Conservation (phyloP, 176 grass and related monocot genomes). For the Zea luxurians region DNA sequence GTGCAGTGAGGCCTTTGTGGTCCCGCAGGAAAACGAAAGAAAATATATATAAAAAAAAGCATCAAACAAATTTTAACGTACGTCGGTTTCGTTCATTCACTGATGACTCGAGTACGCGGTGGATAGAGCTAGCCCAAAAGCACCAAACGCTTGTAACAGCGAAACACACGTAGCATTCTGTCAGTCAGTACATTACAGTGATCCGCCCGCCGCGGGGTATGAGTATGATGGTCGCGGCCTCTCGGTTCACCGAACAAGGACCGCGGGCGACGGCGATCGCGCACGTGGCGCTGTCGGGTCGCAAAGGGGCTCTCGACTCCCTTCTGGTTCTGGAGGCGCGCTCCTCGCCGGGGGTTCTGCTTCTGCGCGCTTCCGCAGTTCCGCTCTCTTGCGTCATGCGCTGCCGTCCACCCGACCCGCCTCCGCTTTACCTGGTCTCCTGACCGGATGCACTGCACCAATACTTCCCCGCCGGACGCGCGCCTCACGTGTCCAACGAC, state of each 20-base stretch:
- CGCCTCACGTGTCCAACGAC: neutral
- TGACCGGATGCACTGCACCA: neutral
- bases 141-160: neutral
- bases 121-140: neutral
- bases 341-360: neutral
- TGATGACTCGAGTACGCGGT: neutral
- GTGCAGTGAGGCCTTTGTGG: no score
- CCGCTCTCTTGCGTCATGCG: neutral
- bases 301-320: neutral
- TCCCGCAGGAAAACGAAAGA: no score
- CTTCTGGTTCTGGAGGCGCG: neutral
- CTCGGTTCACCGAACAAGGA: neutral
- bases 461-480: neutral
- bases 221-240: no score
- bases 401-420: neutral
- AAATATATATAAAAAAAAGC: no score
- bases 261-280: neutral
- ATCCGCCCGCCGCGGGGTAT: no score
- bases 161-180: neutral
- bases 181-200: no score
- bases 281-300: slow-evolving; percentile 21
- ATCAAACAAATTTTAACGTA: no score
- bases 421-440: neutral
- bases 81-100: neutral
- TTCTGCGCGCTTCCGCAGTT: no score